Base-by-base conservation (phyloP, 441 rosid genomes). In the Euphorbia corollata region DNA sequence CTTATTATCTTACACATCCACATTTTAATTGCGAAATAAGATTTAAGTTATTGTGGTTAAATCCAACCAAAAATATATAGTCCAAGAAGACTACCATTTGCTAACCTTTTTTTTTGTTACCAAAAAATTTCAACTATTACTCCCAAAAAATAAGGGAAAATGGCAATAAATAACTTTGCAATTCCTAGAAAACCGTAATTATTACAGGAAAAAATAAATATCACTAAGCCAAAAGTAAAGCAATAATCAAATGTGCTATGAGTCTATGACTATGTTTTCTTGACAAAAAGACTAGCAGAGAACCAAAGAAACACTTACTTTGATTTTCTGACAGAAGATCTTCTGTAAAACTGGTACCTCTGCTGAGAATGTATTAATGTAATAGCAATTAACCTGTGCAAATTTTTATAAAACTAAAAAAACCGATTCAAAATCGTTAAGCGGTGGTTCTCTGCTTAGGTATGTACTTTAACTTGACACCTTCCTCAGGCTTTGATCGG, bases 281-380 rank as follows among this genome's bases (percentile, higher is more conserved):
- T 30, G 41, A 39, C 13, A 68, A 47, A 20, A 51, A 67, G 68
- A 69, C 63, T 67, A 68, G 48, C 75, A 41, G 34, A 41, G 63
- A 71, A 64, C 50, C 1, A 5, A 22, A 18, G 38, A 11, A 47
- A 70, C 58, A 67, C 72, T 63, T 63, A 61, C 60, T 74, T 68
- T 62, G 64, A 56, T 36, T 75, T 71, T 68, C 69, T 53, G 78
- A 80, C 84, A 85, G 87, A 82, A 78, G 85, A 79, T 83, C 84
- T 70, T 59, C 69, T 61, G 82, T 71, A 86, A 88, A 88, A 86
- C 82, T 80, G 89, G 87, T 82, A 83, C 84, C 87, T 77, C 89
- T 78, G 85, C 82, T 84, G 68, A 78, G 70, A 78, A 81, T 76
- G 64, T 32, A 65, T 63, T 32, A 78, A 81, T 76, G 64, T 32